phyloP scores from a whole-genome alignment of 805 yeast species.

The Zygosaccharomyces rouxii region DNA sequence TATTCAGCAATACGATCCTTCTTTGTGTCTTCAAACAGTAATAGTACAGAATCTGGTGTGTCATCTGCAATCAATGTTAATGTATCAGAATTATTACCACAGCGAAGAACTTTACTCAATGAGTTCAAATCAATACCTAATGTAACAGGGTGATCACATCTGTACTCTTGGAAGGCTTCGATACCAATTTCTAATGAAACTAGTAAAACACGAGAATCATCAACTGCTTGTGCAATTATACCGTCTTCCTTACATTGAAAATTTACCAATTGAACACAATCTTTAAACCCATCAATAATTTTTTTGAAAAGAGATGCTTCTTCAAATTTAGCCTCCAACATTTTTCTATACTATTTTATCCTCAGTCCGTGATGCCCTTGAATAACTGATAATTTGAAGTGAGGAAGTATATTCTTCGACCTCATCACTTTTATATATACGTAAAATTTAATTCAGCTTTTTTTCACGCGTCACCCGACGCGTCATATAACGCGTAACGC shows the following conservation, averaged over 20 bases:
- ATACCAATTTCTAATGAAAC: conserved; percentile 84
- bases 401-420: neutral
- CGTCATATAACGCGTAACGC: conserved; percentile 6
- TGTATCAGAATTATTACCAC: conserved; percentile 87
- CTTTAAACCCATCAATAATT: conserved; percentile 90
- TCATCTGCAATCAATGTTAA: conserved; percentile 89
- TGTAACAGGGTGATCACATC: conserved; percentile 92
- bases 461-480: conserved; percentile 14
- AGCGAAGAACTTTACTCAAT: conserved; percentile 80
- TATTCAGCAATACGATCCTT: conserved; percentile 92
- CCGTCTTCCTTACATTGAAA: conserved; percentile 96
- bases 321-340: conserved; percentile 97
- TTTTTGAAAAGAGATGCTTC: conserved; percentile 89
- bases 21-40: conserved; percentile 86
- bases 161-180: conserved; percentile 83
- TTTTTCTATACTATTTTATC: conserved; percentile 29
- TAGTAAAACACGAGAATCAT: conserved; percentile 90
- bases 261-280: conserved; percentile 91
- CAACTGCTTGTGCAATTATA: conserved; percentile 94
- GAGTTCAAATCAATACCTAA: conserved; percentile 87
- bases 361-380: no score
- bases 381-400: neutral
- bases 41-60: conserved; percentile 68
- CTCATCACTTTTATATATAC: conserved; percentile 5
- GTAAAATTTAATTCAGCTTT: neutral